Conservation (phyloP, 495 filamentous ascomycete genomes). For the Aspergillus saccharolyticus region DNA sequence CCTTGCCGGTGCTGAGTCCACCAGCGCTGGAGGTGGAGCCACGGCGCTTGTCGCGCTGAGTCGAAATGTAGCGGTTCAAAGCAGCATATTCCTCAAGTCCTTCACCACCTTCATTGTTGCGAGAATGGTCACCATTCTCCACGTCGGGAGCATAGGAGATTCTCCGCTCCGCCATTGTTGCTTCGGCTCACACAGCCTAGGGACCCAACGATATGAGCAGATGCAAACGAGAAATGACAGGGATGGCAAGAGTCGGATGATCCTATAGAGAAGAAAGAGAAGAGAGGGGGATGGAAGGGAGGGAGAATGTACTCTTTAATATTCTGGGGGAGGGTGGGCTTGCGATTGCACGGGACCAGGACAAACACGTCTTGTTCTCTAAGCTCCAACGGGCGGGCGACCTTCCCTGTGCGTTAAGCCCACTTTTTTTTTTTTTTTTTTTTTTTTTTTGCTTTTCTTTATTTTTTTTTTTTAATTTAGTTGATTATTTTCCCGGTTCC, state of each 20-base stretch:
- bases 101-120: conserved; percentile 29
- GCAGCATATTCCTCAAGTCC: conserved; percentile 49
- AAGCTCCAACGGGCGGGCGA: conserved; percentile 30
- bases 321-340: conserved; percentile 24
- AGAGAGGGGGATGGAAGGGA: conserved; percentile 19
- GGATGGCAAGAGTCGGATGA: conserved; percentile 44
- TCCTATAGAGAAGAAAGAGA: conserved; percentile 35
- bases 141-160: conserved; percentile 52
- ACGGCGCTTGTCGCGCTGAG: conserved; percentile 56
- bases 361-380: conserved; percentile 24
- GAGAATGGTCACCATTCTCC: conserved; percentile 45
- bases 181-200: conserved; percentile 44
- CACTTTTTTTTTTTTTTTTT: conserved; percentile 22
- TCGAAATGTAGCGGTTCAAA: conserved; percentile 62
- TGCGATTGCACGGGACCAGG: conserved; percentile 25
- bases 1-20: conserved; percentile 34
- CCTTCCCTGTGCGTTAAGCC: conserved; percentile 27
- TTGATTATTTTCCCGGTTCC: neutral
- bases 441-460: conserved; percentile 4
- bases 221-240: conserved; percentile 33
- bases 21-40: conserved; percentile 51
- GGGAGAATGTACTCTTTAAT: conserved; percentile 25
- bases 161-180: conserved; percentile 51
- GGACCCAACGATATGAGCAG: conserved; percentile 42
- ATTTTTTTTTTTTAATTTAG: no score